Evolutionary conservation across 1,284 basidiomycete genomes (phyloP).

Genomic region (Polyporus tsugae): DNA sequence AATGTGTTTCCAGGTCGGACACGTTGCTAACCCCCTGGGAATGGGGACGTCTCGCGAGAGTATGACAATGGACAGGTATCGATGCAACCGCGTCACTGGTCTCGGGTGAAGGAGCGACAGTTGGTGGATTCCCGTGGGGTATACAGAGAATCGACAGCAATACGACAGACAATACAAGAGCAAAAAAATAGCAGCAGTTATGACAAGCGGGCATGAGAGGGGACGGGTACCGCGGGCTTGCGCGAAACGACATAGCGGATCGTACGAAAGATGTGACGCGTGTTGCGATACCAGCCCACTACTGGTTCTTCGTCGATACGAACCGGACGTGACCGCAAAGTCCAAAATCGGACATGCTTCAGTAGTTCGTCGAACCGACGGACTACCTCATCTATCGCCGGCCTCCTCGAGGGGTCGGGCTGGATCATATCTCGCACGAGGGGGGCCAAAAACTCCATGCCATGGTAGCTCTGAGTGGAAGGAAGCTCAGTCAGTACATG

Average conservation of each 20-base stretch:
- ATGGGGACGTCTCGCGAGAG: background rate
- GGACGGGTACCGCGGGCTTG: conserved; percentile 10
- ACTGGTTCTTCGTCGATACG: conserved; percentile 1
- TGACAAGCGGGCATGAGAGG: background rate
- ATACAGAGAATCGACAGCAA: background rate
- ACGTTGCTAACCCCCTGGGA: background rate
- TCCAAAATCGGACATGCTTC: conserved; percentile 8
- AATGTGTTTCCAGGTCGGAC: background rate
- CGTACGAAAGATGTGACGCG: conserved; percentile 14
- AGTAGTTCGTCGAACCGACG: conserved; percentile 19
- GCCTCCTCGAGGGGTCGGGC: conserved; percentile 28
- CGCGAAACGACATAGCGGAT: conserved; percentile 11
- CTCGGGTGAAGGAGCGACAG: background rate
- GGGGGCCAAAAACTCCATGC: conserved; percentile 24
- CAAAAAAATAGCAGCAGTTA: background rate
- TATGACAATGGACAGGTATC: background rate
- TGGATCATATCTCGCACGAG: conserved; percentile 31
- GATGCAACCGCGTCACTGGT: background rate
- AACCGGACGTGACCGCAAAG: conserved; percentile 16
- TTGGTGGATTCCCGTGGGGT: background rate
- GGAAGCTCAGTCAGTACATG: too few relatives aligned
- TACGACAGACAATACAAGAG: background rate
- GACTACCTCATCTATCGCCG: conserved; percentile 28
- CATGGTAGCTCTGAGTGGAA: conserved; percentile 3
- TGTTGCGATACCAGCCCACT: background rate